Evolutionary conservation across 2,329 filamentous ascomycete genomes (phyloP).

Genomic region (Hypomyces perniciosus): DNA sequence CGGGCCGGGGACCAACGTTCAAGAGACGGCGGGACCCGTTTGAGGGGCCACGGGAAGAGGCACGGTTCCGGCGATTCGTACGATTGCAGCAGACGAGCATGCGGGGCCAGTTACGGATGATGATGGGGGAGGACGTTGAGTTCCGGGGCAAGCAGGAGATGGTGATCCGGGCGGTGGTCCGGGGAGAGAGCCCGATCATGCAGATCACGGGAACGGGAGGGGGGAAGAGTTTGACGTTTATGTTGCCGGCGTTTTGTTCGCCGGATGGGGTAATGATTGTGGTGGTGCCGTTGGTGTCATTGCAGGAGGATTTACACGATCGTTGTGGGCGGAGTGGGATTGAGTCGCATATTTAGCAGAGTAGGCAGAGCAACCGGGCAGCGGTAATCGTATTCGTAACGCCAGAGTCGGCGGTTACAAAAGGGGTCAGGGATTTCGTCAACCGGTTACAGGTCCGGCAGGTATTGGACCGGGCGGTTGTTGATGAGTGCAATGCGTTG

Average conservation of each 20-base stretch:
- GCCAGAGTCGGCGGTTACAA: no score
- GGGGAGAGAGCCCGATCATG: constrained; percentile 9
- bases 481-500: constrained; percentile 10
- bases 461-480: constrained; percentile 3
- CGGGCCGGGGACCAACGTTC: background rate
- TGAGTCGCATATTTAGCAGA: background rate
- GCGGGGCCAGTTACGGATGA: constrained; percentile 5
- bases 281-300: constrained; percentile 10
- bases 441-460: background rate
- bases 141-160: constrained; percentile 10
- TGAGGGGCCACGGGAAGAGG: background rate
- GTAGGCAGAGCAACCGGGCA: background rate
- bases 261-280: constrained; percentile 8
- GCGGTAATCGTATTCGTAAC: constrained; percentile 8
- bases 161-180: constrained; percentile 11
- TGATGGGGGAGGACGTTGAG: constrained; percentile 4
- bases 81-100: background rate
- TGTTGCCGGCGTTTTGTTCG: constrained; percentile 13
- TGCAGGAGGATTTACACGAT: constrained; percentile 8
- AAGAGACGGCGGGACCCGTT: background rate
- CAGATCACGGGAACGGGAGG: constrained; percentile 11
- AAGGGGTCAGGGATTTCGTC: constrained; percentile 8
- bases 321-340: constrained; percentile 1
- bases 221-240: constrained; percentile 17
- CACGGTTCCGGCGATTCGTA: background rate